Evolutionary conservation across 139 green algal genomes (phyloP), one percentile per base, ranked within the genome.

Genomic region (Chlorella sp.): DNA sequence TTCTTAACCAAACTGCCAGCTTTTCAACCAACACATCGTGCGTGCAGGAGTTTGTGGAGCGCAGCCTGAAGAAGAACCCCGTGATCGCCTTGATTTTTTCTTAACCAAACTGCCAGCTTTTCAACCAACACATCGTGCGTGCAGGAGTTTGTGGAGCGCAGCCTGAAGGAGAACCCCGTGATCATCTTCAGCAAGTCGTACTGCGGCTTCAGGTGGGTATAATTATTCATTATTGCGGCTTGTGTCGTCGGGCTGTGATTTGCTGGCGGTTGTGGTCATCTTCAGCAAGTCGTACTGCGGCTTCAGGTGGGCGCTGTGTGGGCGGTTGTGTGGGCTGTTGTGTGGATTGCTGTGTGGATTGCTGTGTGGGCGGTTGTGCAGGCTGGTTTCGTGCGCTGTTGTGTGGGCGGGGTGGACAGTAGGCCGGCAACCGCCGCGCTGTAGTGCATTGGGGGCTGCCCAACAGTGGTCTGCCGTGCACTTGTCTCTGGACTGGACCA

Each of bases 211-310:
- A 46, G 48, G 73, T 62, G 26, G 30, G 40, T 40, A 9, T 7
- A 30, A 19, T 41, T 24, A 76, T 5, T n/a, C n/a, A n/a, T n/a
- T n/a, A 36, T 44, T 22, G 11, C n/a, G 11, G 40, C 70, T 24
- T 24, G 28, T 24, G 22, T 40, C 38, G 38, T 16, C 5, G 28
- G 38, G 4, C 70, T 58, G 14, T 13, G 38, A 76, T 11, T 24
- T 11, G 11, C n/a, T n/a, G n/a, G n/a, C n/a, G n/a, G n/a, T n/a
- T n/a, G 60, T 83, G 0, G 19, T 83, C 24, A 73, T 83, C 16
- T 83, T 83, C 77, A 62, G 40, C 77, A 83, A 83, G 58, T 74
- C 58, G 0, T 74, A 83, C 77, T 83, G 77, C 36, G 46, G 36
- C 41, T 46, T 51, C 73, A 46, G 48, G 73, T 62, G 26, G 30